Evolutionary conservation across 768 basidiomycete species (phyloP).

Genomic region (Leucocoprinus sp.): DNA sequence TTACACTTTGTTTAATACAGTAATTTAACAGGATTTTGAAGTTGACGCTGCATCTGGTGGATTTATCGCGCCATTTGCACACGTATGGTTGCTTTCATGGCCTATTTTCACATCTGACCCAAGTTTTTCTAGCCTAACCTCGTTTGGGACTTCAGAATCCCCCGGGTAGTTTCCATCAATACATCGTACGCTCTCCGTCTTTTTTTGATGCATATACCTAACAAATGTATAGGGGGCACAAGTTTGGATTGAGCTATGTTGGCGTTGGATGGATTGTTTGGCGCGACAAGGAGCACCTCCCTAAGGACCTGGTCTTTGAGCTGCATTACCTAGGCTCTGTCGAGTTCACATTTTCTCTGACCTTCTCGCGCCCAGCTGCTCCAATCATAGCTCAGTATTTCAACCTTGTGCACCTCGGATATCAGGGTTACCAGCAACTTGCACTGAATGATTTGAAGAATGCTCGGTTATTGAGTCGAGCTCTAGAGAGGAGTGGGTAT

Average conservation of each 20-base stretch:
- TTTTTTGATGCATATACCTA: constrained; percentile 31
- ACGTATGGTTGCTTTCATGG: constrained; percentile 16
- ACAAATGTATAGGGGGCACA: constrained; percentile 48
- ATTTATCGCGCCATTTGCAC: constrained; percentile 59
- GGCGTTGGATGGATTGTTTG: constrained; percentile 68
- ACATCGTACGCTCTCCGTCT: constrained; percentile 36
- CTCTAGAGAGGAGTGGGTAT: constrained; percentile 48
- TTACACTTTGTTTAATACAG: constrained; percentile 24
- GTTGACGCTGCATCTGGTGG: constrained; percentile 62
- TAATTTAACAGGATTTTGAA: constrained; percentile 36
- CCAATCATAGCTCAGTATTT: constrained; percentile 60
- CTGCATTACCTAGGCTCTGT: constrained; percentile 46
- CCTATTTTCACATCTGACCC: constrained; percentile 18
- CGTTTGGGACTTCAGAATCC: constrained; percentile 56
- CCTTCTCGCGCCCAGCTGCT: constrained; percentile 32
- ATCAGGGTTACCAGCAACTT: constrained; percentile 44
- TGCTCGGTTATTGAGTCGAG: constrained; percentile 54
- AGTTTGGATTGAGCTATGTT: constrained; percentile 49
- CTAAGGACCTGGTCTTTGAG: constrained; percentile 68
- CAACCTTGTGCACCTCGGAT: constrained; percentile 54
- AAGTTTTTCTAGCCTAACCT: constrained; percentile 35
- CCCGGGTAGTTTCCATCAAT: constrained; percentile 56
- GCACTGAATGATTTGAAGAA: constrained; percentile 48
- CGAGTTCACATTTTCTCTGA: constrained; percentile 71
- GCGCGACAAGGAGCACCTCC: constrained; percentile 54